phyloP scores from a whole-genome alignment of 192 early-diverging fungal species.

The Phycomyces nitens region DNA sequence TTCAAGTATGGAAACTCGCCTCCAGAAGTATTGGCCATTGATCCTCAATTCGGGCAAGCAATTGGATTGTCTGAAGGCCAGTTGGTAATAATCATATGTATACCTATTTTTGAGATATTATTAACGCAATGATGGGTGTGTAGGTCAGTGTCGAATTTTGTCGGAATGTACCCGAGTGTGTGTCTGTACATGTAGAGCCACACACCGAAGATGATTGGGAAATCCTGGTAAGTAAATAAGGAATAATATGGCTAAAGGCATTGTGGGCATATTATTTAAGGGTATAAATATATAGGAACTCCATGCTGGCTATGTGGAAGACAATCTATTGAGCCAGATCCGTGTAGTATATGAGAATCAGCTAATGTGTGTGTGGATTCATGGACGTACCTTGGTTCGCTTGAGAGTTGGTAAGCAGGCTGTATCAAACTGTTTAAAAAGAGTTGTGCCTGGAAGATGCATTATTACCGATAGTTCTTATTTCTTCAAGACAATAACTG shows the following conservation, averaged over 20 bases:
- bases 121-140: not conserved
- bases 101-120: not conserved
- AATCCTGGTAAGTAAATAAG: conserved; percentile 58
- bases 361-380: conserved; percentile 73
- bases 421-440: no score
- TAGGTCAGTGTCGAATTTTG: conserved; percentile 61
- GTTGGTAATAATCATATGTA: conserved; percentile 40
- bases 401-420: conserved; percentile 53
- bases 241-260: no score
- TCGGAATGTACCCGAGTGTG: conserved; percentile 49
- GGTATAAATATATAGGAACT: conserved; percentile 45
- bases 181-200: conserved; percentile 65
- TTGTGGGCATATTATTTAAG: no score
- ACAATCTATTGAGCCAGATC: conserved; percentile 64
- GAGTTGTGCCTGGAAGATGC: no score
- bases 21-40: conserved; percentile 63
- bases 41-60: conserved; percentile 60
- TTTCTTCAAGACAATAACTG: not conserved
- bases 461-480: not conserved
- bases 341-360: conserved; percentile 63
- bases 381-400: conserved; percentile 60
- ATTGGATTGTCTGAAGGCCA: conserved; percentile 63
- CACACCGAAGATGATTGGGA: conserved; percentile 77
- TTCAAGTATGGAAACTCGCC: conserved; percentile 27
- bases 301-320: conserved; percentile 72